Conservation (phyloP, 2,329 filamentous ascomycete species). For the Tolypocladium sp. region DNA sequence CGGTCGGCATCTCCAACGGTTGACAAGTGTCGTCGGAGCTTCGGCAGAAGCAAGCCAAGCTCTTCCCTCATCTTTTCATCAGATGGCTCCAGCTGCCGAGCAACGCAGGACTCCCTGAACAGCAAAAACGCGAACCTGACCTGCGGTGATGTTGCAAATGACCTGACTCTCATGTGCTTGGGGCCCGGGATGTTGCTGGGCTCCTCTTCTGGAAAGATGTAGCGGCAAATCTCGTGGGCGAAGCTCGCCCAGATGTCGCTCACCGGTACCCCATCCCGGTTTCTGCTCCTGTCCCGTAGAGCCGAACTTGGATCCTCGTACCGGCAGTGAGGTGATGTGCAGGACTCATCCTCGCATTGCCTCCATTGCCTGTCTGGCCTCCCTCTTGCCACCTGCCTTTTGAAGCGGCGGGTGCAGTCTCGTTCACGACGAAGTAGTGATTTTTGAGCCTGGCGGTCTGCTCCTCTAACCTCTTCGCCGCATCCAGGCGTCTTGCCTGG, state of each 20-base stretch:
- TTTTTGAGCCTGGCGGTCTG: not conserved
- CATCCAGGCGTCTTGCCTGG: not conserved
- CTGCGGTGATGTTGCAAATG: not conserved
- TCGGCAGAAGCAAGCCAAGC: not conserved
- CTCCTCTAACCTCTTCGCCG: not conserved
- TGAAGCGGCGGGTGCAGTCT: not conserved
- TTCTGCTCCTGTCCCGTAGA: not conserved
- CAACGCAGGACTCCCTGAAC: not conserved
- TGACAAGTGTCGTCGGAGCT: not conserved
- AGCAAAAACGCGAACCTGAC: not conserved
- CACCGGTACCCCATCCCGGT: not conserved
- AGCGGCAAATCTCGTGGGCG: not conserved
- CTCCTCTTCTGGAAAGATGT: not conserved
- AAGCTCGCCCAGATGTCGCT: not conserved
- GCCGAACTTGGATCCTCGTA: not conserved
- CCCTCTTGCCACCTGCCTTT: not conserved
- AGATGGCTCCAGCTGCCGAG: not conserved
- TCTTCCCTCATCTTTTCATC: not conserved
- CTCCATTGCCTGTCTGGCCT: not conserved
- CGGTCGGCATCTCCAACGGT: not conserved
- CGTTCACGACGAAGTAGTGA: not conserved
- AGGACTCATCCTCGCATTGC: not conserved
- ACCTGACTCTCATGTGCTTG: not conserved
- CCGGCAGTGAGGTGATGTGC: not conserved
- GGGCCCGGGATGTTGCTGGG: not conserved